Evolutionary conservation across 2,329 filamentous ascomycete genomes (phyloP), one percentile per base, ranked within the genome.

Genomic region (Diplodia mutila): DNA sequence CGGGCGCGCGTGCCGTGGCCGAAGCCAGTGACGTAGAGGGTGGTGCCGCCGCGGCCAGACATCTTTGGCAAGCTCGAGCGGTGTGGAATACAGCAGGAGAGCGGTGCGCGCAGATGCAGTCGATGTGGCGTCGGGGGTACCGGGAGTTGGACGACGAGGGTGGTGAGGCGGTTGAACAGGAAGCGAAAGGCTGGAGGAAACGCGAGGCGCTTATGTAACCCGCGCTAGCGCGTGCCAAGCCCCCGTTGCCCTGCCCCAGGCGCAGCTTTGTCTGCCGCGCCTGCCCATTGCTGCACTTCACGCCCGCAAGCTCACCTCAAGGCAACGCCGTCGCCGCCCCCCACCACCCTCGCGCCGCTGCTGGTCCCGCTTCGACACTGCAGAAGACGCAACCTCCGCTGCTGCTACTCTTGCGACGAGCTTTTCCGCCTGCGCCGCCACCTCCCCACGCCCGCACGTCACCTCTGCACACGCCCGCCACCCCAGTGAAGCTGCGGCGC

Each of bases 1-100:
- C 95, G 93, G 82, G 95, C 93, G 86, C 95, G 93, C 82, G 94
- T 97, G 82, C 94, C 93, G 84, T 97, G 93, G 88, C 94, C 96
- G 83, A 99, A 99, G 87, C 95, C 95, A 79, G 94, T 97, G 82
- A 98, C 94, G 86, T 98, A 98, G 75, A 98, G 92, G 68, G 94
- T 98, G 70, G 92, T 96, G 75, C 93, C 91, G 68, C 82, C 82
- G 81, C 91, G 89, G 80, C 93, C 92, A 89, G 94, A 97, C 93
- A 97, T 97, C 53, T 49, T 66, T 42, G n/a, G 52, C 42, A 59
- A 51, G 64, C 64, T 57, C 32, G 49, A 23, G 42, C 16, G 25
- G 34, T 25, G 51, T 21, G 39, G 27, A 49, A 29, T 25, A 66
- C 52, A 57, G 39, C 39, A 37, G 65, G 21, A 52, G 61, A 51